Conservation (phyloP, 2,329 filamentous ascomycete genomes). For the Zasmidium cellare region DNA sequence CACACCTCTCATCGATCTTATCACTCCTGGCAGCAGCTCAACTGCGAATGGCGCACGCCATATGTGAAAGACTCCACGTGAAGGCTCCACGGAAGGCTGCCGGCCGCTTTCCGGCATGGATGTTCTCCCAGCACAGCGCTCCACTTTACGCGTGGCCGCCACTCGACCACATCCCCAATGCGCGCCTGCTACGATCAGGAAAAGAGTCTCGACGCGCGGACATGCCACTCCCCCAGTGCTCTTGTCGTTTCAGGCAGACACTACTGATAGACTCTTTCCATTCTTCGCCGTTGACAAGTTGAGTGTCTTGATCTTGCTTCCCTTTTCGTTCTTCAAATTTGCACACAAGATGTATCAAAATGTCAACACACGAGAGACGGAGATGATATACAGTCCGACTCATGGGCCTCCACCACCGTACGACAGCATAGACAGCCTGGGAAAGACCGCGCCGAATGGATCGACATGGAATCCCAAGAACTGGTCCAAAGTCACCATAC, state of each 20-base stretch:
- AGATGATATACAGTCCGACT: constrained; percentile 1
- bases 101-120: neutral
- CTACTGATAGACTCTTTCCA: neutral
- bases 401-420: constrained; percentile 14
- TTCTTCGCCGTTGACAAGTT: neutral
- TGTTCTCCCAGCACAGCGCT: constrained; percentile 1
- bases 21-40: no score
- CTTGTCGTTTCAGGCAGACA: neutral
- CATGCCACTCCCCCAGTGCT: neutral
- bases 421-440: constrained; percentile 13
- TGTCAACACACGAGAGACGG: neutral
- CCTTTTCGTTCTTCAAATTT: neutral
- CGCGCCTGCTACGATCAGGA: neutral
- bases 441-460: constrained; percentile 7
- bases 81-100: neutral
- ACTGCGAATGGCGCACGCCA: no score
- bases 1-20: no score
- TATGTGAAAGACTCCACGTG: no score
- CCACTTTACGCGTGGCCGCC: constrained; percentile 34
- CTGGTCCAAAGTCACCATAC: constrained; percentile 24
- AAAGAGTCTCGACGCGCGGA: constrained; percentile 8
- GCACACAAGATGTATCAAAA: constrained; percentile 2
- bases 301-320: neutral
- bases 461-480: constrained; percentile 29
- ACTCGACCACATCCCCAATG: neutral